Base-by-base conservation (phyloP, 139 green algal genomes). In the Helicosporidium sp. region DNA sequence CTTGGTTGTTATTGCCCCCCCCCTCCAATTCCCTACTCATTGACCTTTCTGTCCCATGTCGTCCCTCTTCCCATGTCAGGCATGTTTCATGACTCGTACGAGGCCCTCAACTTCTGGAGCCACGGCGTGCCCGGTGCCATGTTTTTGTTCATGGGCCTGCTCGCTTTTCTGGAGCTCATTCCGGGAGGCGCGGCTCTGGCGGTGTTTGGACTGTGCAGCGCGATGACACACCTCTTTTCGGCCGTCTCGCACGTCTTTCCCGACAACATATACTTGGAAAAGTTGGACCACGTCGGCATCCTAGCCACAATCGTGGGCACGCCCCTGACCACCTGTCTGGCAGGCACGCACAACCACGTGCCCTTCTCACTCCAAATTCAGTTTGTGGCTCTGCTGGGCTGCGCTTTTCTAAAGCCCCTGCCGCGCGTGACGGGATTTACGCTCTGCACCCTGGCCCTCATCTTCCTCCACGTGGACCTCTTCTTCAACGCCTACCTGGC, bases 261-360 rank as follows among this genome's bases (percentile, higher is more conserved):
- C 0, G 76, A 86, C 41, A 65, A 72, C 47, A 65, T 74, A 10
- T 25, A 55, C 3, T 54, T 88, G 52, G 80, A 91, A 26, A 91
- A 91, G 60, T 23, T 71, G 7, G 81, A 92, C 51, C 81, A 92
- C 54, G 8, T 90, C 1, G 80, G 79, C 41, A 92, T 92, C 15
- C 62, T 83, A 3, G 65, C 54, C 12, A 64, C 82, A 0, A 77
- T 90, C 19, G 45, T 85, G 6, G 79, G 79, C 5, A 81, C 70
- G 0, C 77, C 81, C 6, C 31, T 84, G 28, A 81, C 74, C 4
- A 63, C 67, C 0, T 42, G 81, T 4, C 73, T 85, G 77, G 79
- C 83, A 50, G n/a, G n/a, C n/a, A n/a, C n/a, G 39, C 58, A 72
- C 15, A 59, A 55, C n/a, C 37, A 59, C 12, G 22, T 72, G 7